A percentile compares a stretch with the other conserved stretches of the same genome.
Evolutionary conservation across 805 yeast species (phyloP).

Genomic region (Schwanniomyces vanrijiae): DNA sequence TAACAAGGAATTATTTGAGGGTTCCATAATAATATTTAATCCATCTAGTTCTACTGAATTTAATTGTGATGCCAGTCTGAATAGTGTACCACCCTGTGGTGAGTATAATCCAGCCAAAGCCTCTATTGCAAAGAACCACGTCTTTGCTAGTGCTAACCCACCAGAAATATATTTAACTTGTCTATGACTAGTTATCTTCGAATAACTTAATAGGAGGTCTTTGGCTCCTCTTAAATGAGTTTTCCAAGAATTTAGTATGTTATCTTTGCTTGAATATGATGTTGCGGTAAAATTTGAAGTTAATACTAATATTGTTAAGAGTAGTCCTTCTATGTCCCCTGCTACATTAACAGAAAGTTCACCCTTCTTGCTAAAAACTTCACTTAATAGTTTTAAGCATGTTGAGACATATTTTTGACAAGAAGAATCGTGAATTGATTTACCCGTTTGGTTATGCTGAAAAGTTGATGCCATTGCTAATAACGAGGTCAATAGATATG

Average conservation of each 20-base stretch:
- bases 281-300: constrained; percentile 59
- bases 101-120: constrained; percentile 53
- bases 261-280: constrained; percentile 18
- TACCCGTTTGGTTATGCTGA: constrained; percentile 39
- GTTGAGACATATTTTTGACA: constrained; percentile 58
- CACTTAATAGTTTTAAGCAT: constrained; percentile 56
- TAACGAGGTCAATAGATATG: constrained; percentile 62
- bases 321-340: constrained; percentile 60
- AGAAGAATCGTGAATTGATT: constrained; percentile 46
- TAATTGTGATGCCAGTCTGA: constrained; percentile 19
- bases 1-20: constrained; percentile 13
- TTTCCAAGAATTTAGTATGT: constrained; percentile 50
- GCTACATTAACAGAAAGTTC: constrained; percentile 19
- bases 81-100: constrained; percentile 54
- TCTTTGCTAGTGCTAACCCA: constrained; percentile 51
- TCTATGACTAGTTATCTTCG: constrained; percentile 15
- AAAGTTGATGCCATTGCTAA: constrained; percentile 68
- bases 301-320: constrained; percentile 60
- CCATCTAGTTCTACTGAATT: constrained; percentile 2
- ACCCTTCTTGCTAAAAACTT: constrained; percentile 36
- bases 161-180: constrained; percentile 29
- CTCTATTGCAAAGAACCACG: constrained; percentile 59
- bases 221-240: constrained; percentile 64
- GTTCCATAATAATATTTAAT: constrained; percentile 5
- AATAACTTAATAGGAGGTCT: constrained; percentile 52